A percentile compares a stretch with the other conserved stretches of the same genome.
These are phyloP conservation scores for Ilyonectria mors-panacis DNA, from an alignment of 2,329 filamentous ascomycete genomes.

Conservation along the genomic window DNA sequence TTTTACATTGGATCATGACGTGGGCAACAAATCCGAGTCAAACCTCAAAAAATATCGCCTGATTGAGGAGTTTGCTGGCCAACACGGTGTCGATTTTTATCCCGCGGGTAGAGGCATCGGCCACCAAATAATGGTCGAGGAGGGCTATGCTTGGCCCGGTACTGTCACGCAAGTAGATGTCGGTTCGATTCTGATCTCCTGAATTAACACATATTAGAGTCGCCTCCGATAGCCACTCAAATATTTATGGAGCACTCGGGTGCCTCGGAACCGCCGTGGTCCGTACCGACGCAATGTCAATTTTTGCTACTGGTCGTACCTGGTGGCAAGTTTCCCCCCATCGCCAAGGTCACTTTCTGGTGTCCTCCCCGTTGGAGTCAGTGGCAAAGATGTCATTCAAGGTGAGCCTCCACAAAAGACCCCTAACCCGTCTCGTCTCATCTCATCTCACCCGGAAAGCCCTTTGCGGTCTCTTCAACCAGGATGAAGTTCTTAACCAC, in stretches of 20 bases:
- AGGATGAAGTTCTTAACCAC: slow-evolving; percentile 92
- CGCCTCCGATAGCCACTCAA: slow-evolving; percentile 83
- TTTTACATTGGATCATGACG: slow-evolving; percentile 89
- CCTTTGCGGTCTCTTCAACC: slow-evolving; percentile 87
- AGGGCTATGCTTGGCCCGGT: slow-evolving; percentile 83
- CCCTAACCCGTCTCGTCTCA: too few species aligned
- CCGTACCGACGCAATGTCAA: slow-evolving; percentile 88
- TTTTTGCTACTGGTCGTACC: slow-evolving; percentile 86
- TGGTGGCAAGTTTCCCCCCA: slow-evolving; percentile 94
- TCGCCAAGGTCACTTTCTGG: slow-evolving; percentile 87
- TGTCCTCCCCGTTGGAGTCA: slow-evolving; percentile 82
- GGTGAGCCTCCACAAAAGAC: too few species aligned
- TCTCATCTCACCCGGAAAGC: slow-evolving; percentile 65
- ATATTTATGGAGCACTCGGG: slow-evolving; percentile 77
- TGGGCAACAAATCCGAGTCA: slow-evolving; percentile 83
- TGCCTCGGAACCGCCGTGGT: slow-evolving; percentile 80
- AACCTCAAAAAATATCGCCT: slow-evolving; percentile 88
- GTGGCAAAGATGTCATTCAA: slow-evolving; percentile 90
- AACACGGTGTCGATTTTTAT: slow-evolving; percentile 84
- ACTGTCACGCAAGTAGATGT: slow-evolving; percentile 70
- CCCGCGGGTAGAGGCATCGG: slow-evolving; percentile 86
- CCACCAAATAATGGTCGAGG: slow-evolving; percentile 91
- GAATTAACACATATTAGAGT: slow-evolving; percentile 59
- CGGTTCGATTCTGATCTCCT: too few species aligned
- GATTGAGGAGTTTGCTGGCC: slow-evolving; percentile 85